Evolutionary conservation across 352 stramenopile genomes (phyloP).

Genomic region (Pythium vanterpoolii): DNA sequence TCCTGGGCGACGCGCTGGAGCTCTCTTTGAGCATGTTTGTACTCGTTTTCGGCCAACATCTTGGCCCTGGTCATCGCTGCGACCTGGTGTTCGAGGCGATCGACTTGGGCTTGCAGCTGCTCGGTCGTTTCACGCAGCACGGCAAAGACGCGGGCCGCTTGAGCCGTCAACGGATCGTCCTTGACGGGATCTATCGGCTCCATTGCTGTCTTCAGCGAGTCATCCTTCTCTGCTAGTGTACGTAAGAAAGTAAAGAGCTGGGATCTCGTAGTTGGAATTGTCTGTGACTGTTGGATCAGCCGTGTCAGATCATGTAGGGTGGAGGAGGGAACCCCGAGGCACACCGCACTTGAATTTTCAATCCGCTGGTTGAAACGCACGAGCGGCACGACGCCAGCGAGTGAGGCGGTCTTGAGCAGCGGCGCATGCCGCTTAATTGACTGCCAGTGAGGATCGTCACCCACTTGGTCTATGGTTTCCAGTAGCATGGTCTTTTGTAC

Average conservation of each 20-base stretch:
- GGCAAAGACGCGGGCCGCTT: constrained; percentile 28
- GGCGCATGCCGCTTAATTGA: not conserved
- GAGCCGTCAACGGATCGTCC: constrained; percentile 22
- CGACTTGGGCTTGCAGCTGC: constrained; percentile 29
- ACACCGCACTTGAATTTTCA: not conserved
- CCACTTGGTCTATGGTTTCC: not conserved
- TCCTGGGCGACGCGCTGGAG: constrained; percentile 29
- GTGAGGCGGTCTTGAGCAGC: not conserved
- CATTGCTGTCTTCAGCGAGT: too few relatives aligned
- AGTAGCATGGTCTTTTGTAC: not conserved
- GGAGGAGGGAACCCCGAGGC: not conserved
- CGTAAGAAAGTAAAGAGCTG: not conserved
- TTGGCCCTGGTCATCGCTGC: constrained; percentile 20
- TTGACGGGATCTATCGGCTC: not conserved
- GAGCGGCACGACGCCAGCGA: not conserved
- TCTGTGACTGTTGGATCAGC: not conserved
- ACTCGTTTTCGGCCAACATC: constrained; percentile 27
- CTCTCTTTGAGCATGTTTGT: constrained; percentile 23
- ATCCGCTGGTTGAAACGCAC: not conserved
- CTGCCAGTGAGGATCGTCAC: not conserved
- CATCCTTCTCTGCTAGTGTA: not conserved
- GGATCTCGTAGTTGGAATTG: not conserved
- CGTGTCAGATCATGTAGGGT: not conserved
- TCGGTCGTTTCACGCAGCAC: constrained; percentile 25
- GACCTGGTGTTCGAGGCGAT: constrained; percentile 28